A percentile compares a stretch with the other conserved stretches of the same genome.
phyloP scores from a whole-genome alignment of 2,329 filamentous ascomycete species.

The Pseudogymnoascus sp. region DNA sequence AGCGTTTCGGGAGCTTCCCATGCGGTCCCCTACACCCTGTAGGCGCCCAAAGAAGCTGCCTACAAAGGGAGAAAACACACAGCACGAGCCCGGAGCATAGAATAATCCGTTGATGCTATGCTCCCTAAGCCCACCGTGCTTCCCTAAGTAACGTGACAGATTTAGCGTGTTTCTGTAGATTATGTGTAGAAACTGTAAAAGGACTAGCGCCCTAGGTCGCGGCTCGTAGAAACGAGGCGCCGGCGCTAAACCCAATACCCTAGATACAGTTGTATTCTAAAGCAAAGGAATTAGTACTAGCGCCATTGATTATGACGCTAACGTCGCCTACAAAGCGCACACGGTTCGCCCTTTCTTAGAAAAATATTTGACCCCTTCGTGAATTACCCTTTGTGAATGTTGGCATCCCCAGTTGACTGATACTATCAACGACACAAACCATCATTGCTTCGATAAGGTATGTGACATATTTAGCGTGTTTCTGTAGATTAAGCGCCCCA shows the following conservation, averaged over 20 bases:
- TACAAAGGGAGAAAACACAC: neutral
- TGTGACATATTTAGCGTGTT: neutral
- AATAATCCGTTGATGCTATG: neutral
- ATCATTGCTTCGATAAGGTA: neutral
- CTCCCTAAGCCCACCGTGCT: neutral
- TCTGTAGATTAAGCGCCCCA: neutral
- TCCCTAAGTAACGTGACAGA: neutral
- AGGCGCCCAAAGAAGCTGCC: neutral
- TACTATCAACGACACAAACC: neutral
- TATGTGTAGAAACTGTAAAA: neutral
- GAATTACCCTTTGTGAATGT: neutral
- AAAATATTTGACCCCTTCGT: too few relatives aligned
- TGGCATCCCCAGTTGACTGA: neutral
- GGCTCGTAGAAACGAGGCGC: too few relatives aligned
- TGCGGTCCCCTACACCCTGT: neutral
- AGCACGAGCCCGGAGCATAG: neutral
- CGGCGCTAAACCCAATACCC: neutral
- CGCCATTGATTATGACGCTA: neutral
- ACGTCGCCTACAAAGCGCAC: neutral
- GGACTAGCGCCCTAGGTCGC: neutral
- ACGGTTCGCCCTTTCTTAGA: neutral
- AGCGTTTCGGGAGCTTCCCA: neutral
- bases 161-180: neutral
- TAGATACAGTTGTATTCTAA: neutral
- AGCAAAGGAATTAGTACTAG: neutral